Conservation (phyloP, 768 basidiomycete genomes). For the Dentipellis sp. region DNA sequence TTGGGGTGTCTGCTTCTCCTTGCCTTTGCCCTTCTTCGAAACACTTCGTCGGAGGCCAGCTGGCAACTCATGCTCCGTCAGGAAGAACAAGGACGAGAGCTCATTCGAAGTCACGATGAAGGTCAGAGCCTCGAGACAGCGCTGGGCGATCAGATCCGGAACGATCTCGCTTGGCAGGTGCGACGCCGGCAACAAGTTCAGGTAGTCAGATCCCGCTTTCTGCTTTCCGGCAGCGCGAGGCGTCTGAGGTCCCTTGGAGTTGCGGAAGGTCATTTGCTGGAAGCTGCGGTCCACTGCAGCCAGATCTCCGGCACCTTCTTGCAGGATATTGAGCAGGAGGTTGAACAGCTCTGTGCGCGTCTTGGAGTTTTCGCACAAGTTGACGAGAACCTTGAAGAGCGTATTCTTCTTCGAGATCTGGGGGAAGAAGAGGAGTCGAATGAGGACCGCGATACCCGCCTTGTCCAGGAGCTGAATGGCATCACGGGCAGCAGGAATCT, state of each 20-base stretch:
- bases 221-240: slow-evolving; percentile 59
- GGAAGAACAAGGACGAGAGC: slow-evolving; percentile 82
- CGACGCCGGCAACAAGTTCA: slow-evolving; percentile 38
- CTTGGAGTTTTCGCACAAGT: slow-evolving; percentile 91
- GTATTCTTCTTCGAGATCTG: slow-evolving; percentile 80
- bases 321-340: slow-evolving; percentile 84
- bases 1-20: slow-evolving; percentile 76
- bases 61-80: slow-evolving; percentile 89
- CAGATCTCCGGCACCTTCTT: slow-evolving; percentile 91
- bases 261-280: slow-evolving; percentile 78
- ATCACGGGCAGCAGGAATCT: slow-evolving; percentile 58
- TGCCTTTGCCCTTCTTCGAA: slow-evolving; percentile 89
- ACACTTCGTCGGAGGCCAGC: slow-evolving; percentile 59
- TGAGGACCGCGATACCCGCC: slow-evolving; percentile 75
- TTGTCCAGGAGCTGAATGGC: slow-evolving; percentile 93
- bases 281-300: slow-evolving; percentile 90
- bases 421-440: slow-evolving; percentile 93
- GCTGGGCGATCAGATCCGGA: slow-evolving; percentile 89
- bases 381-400: slow-evolving; percentile 84
- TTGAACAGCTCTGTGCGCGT: slow-evolving; percentile 92
- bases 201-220: slow-evolving; percentile 45
- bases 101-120: slow-evolving; percentile 85
- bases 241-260: slow-evolving; percentile 37
- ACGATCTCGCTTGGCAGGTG: slow-evolving; percentile 67
- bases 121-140: slow-evolving; percentile 85